A percentile compares a stretch with the other conserved stretches of the same genome.
Evolutionary conservation across 331 rosid species (phyloP).

Genomic region (Telfairia occidentalis): DNA sequence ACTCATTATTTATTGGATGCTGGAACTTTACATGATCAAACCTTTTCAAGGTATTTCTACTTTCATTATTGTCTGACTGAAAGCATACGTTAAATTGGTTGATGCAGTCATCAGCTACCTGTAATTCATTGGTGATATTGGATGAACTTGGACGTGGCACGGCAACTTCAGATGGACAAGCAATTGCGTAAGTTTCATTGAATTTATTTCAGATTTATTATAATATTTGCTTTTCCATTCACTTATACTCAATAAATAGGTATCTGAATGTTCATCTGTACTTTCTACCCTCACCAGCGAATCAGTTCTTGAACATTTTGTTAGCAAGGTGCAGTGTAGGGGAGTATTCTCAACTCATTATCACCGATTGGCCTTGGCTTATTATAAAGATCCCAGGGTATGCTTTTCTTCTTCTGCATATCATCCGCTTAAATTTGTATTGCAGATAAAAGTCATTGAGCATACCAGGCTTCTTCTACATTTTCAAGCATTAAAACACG

Average conservation of each 20-base stretch:
- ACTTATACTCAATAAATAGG: background rate
- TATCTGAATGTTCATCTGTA: conserved; percentile 14
- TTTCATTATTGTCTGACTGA: background rate
- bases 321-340: conserved; percentile 69
- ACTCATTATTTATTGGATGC: background rate
- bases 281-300: conserved; percentile 39
- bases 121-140: conserved; percentile 71
- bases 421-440: background rate
- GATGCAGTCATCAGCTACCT: conserved; percentile 68
- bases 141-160: conserved; percentile 99
- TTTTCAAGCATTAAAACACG: background rate
- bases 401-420: conserved; percentile 9
- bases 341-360: conserved; percentile 94
- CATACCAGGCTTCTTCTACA: background rate
- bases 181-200: conserved; percentile 70
- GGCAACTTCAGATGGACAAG: conserved; percentile 97
- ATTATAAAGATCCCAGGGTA: conserved; percentile 64
- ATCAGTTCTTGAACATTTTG: conserved; percentile 88
- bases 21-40: background rate
- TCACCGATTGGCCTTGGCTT: conserved; percentile 72
- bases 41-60: background rate
- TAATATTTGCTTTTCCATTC: conserved; percentile 1
- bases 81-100: conserved; percentile 15
- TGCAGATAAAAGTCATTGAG: background rate
- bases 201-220: conserved; percentile 8